phyloP scores from a whole-genome alignment of 352 stramenopile species.

The Phytophthora rubi region DNA sequence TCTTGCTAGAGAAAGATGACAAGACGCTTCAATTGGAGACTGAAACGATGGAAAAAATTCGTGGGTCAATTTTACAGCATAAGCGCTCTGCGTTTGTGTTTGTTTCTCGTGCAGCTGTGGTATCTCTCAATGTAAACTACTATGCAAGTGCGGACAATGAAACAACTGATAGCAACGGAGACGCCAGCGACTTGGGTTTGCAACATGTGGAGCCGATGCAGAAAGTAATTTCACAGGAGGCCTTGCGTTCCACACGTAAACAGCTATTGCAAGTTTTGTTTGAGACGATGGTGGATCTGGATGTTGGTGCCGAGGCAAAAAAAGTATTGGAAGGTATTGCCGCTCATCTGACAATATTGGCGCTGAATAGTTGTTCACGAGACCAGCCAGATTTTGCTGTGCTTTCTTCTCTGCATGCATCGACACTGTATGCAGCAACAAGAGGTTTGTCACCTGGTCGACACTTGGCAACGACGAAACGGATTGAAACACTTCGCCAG shows the following conservation, averaged over 20 bases:
- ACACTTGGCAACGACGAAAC: constrained; percentile 79
- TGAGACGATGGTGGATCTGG: constrained; percentile 77
- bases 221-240: constrained; percentile 60
- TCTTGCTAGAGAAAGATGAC: constrained; percentile 88
- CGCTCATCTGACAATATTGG: constrained; percentile 58
- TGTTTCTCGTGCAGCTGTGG: constrained; percentile 57
- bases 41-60: constrained; percentile 70
- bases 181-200: constrained; percentile 10
- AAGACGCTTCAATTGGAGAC: constrained; percentile 81
- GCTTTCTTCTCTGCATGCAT: constrained; percentile 74
- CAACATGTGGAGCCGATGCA: constrained; percentile 44
- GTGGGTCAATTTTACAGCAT: constrained; percentile 70
- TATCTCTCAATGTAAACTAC: constrained; percentile 62
- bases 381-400: constrained; percentile 70
- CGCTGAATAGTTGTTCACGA: constrained; percentile 58
- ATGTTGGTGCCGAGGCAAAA: constrained; percentile 66
- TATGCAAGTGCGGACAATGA: constrained; percentile 30
- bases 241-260: constrained; percentile 52
- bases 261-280: constrained; percentile 71
- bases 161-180: constrained; percentile 18
- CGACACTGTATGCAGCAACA: constrained; percentile 76
- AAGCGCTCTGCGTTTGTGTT: constrained; percentile 82
- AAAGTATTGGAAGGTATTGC: constrained; percentile 64
- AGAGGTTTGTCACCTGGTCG: constrained; percentile 79
- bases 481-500: constrained; percentile 81